phyloP scores from a whole-genome alignment of 306 rosid species.

The Cercis canadensis region DNA sequence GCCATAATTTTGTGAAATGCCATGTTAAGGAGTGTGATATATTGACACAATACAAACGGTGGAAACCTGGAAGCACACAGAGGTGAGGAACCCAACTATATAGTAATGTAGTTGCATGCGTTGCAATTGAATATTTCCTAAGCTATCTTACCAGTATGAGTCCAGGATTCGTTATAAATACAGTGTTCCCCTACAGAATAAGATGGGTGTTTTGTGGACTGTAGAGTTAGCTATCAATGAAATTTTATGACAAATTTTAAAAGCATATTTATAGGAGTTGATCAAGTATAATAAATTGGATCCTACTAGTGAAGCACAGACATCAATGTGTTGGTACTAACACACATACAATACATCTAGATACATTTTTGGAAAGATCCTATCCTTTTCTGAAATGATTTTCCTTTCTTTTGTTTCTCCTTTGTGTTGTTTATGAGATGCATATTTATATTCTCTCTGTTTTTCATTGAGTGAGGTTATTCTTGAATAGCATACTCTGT shows the following conservation, averaged over 20 bases:
- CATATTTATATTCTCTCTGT: conserved; percentile 3
- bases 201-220: too few relatives aligned
- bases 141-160: conserved; percentile 13
- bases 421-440: not conserved
- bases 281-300: too few relatives aligned
- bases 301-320: too few relatives aligned
- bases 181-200: too few relatives aligned
- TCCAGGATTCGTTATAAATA: not conserved
- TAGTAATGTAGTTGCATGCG: conserved; percentile 13
- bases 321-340: too few relatives aligned
- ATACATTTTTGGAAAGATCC: too few relatives aligned
- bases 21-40: conserved; percentile 89
- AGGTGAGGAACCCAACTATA: conserved; percentile 52
- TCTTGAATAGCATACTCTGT: not conserved
- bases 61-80: conserved; percentile 75
- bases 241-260: too few relatives aligned
- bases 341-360: too few relatives aligned
- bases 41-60: conserved; percentile 81
- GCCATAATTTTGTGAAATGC: conserved; percentile 72
- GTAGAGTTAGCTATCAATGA: too few relatives aligned
- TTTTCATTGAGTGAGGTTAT: conserved; percentile 24
- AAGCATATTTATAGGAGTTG: too few relatives aligned
- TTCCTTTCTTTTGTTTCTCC: conserved; percentile 1
- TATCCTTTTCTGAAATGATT: conserved; percentile 5
- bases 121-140: conserved; percentile 12